A percentile compares a stretch with the other conserved stretches of the same genome.
phyloP scores from a whole-genome alignment of 2,329 filamentous ascomycete species.

The Penicillium sp. region DNA sequence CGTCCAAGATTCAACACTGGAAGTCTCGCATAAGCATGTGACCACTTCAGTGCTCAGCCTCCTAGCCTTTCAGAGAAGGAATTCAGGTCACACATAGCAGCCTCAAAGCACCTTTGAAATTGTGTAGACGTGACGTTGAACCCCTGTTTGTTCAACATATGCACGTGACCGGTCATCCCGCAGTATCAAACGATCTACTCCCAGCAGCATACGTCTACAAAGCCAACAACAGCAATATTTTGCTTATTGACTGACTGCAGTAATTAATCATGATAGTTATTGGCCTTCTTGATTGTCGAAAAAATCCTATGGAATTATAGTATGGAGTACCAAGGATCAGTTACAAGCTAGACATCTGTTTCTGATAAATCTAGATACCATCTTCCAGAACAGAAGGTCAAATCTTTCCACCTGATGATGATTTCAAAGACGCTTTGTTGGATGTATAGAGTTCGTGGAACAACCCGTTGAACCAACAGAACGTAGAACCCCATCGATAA shows the following conservation, averaged over 20 bases:
- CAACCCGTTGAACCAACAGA: too few species aligned
- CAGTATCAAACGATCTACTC: background rate
- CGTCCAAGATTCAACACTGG: too few species aligned
- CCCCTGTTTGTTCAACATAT: constrained; percentile 4
- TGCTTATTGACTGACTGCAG: background rate
- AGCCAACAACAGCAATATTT: background rate
- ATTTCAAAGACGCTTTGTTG: too few species aligned
- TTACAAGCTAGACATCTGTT: too few species aligned
- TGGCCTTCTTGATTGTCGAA: too few species aligned
- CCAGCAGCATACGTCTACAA: background rate
- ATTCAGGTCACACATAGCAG: background rate
- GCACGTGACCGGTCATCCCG: constrained; percentile 7
- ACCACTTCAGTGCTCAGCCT: background rate
- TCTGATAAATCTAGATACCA: too few species aligned
- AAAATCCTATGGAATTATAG: background rate
- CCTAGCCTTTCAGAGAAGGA: background rate
- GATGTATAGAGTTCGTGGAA: too few species aligned
- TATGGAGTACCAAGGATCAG: background rate
- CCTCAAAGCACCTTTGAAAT: background rate
- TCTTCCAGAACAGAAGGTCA: too few species aligned
- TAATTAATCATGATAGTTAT: background rate
- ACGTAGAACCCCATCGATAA: too few species aligned
- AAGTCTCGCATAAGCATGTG: background rate
- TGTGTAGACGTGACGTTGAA: background rate
- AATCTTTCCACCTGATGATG: too few species aligned